Base-by-base conservation (phyloP, 345 rosid species). In the Rhizophora apiculata region DNA sequence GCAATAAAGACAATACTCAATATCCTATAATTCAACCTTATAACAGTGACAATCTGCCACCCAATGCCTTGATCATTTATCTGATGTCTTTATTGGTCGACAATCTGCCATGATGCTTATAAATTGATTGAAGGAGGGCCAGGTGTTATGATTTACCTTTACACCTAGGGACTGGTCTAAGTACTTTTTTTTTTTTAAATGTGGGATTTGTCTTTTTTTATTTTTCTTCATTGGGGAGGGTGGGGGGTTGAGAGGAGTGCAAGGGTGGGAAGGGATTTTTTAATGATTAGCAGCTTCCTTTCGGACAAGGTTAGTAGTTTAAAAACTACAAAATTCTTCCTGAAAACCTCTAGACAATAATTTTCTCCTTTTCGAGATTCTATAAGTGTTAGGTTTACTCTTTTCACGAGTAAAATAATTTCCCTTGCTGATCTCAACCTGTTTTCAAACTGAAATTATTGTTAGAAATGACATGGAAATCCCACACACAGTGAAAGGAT, bases 101-200 rank as follows among this genome's bases (percentile, higher is more conserved):
- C 27, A 29, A 19, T 30, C 39, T 22, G 34, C 18, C 31, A 8
- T 26, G 22, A 3, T 6, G 32, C 49, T 32, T 24, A 63, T 15
- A 34, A 20, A 55, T 62, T 29, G 20, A n/a, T 70, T 29, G 30
- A 21, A 63, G 68, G 39, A 63, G 39, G n/a, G 63, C 68, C 19
- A 37, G 5, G 11, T n/a, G 6, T 16, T 58, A 46, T 27, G 16
- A 68, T 71, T 10, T 63, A 21, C 43, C 52, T 63, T 52, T 29
- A 36, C n/a, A 7, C n/a, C 30, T n/a, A 43, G 26, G 29, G 9
- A 30, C 13, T 31, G 22, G 5, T 57, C 22, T 57, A 3, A 11
- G 51, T 6, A 56, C 20, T 52, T 24, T 62, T 19, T 8, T 5
- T n/a, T 24, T 60, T 16, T 24, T 24, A 24, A 24, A 21, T 6